phyloP scores from a whole-genome alignment of 371 early-diverging fungal genomes.

The Circinella minor region DNA sequence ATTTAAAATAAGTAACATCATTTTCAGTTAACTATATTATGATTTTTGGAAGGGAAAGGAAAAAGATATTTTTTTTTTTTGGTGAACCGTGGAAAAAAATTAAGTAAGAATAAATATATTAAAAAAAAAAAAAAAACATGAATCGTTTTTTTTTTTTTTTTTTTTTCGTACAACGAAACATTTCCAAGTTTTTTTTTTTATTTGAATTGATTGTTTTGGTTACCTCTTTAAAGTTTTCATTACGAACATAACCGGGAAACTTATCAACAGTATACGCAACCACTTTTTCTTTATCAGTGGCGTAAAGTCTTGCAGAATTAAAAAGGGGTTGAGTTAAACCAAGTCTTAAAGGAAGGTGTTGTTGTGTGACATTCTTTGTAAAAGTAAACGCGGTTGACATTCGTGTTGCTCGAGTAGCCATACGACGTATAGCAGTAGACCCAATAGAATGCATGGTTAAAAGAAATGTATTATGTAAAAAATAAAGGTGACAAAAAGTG shows the following conservation, averaged over 20 bases:
- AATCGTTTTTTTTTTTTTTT: neutral
- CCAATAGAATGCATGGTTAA: constrained; percentile 16
- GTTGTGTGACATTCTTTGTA: neutral
- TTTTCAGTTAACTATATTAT: constrained; percentile 23
- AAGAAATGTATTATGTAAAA: neutral
- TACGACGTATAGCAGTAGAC: constrained; percentile 20
- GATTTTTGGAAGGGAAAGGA: too few species aligned
- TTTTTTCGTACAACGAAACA: neutral
- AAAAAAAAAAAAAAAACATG: neutral
- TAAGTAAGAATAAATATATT: too few species aligned
- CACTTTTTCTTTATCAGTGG: constrained; percentile 20
- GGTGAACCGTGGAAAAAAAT: too few species aligned
- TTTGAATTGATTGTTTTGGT: too few species aligned
- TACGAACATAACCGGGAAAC: constrained; percentile 57
- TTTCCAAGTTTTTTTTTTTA: too few species aligned
- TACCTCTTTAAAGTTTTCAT: constrained; percentile 63
- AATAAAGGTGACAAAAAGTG: neutral
- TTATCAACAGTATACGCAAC: constrained; percentile 51
- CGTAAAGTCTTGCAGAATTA: constrained; percentile 24
- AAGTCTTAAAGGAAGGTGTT: neutral
- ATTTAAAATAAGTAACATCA: constrained; percentile 67
- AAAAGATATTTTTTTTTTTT: too few species aligned
- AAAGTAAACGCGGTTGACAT: neutral
- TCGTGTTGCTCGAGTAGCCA: neutral
- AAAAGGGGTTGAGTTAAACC: constrained; percentile 4